Conservation (phyloP, 2,329 filamentous ascomycete species). For the Acarospora socialis region DNA sequence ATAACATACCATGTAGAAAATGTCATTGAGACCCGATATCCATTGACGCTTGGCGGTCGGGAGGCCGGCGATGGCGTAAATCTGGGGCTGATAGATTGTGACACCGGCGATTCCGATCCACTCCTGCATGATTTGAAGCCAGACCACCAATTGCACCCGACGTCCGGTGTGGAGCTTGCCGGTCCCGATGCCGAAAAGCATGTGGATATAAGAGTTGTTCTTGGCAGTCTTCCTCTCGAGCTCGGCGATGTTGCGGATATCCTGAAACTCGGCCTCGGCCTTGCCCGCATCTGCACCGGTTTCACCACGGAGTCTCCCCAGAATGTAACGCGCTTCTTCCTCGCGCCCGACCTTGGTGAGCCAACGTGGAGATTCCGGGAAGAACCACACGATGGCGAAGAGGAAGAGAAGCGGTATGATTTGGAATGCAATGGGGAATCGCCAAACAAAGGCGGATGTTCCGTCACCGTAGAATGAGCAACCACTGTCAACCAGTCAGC, state of each 20-base stretch:
- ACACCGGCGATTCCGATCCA: constrained; percentile 57
- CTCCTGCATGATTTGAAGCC: constrained; percentile 57
- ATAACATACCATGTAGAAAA: constrained; percentile 39
- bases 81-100: constrained; percentile 42
- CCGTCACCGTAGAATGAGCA: constrained; percentile 47
- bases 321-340: constrained; percentile 52
- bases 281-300: constrained; percentile 36
- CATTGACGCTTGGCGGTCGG: constrained; percentile 45
- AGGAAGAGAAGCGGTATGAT: constrained; percentile 49
- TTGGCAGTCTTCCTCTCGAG: constrained; percentile 43
- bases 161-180: constrained; percentile 52
- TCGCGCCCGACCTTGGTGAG: constrained; percentile 51
- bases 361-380: constrained; percentile 56
- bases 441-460: constrained; percentile 45
- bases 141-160: constrained; percentile 55
- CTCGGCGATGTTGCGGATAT: constrained; percentile 50
- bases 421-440: constrained; percentile 57
- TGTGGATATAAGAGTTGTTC: constrained; percentile 44
- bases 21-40: constrained; percentile 45
- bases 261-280: constrained; percentile 50
- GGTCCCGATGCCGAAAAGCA: constrained; percentile 53
- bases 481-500: constrained; percentile 26
- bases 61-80: constrained; percentile 56
- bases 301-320: constrained; percentile 48
- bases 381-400: constrained; percentile 45